Evolutionary conservation across 371 early-diverging fungal genomes (phyloP), one percentile per base, ranked within the genome.

Genomic region (Haplosporangium sp.): DNA sequence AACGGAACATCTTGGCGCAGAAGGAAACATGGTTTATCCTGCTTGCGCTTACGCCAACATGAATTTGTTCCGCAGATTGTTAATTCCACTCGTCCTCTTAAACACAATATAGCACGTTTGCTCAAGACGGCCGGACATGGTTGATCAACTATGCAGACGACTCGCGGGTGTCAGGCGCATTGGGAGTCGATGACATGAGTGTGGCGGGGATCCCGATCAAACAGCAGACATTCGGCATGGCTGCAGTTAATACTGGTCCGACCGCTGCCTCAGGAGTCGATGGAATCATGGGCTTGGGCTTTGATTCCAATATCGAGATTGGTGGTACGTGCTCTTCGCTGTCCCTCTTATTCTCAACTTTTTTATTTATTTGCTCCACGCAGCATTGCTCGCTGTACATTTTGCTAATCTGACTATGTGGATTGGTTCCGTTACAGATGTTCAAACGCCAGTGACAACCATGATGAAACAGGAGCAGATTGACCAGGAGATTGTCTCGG

Each of bases 261-360:
- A 60, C 68, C 14, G 68, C 45, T 3, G 45, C 55, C 9, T 36
- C 67, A 37, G 76, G 76, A 2, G 72, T 66, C 20, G 79, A 77
- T 40, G 79, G 79, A 2, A 77, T 77, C n/a, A 41, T 77, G 53
- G 79, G 79, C 13, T 59, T 77, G 0, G 79, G 79, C 21, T 77
- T 77, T 57, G 79, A 77, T 7, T 48, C 68, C 37, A 67, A 67
- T 41, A 45, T 62, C 2, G 72, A 77, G 1, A 75, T 75, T 46
- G 43, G 53, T 8, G 54, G 76, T 66, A 66, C 6, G 53, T 59
- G 20, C 1, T 45, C 1, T 20, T n/a, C 20, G 7, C 1, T 16
- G 7, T n/a, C n/a, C n/a, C n/a, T n/a, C n/a, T n/a, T n/a, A n/a
- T n/a, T n/a, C n/a, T n/a, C n/a, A n/a, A n/a, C n/a, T n/a, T n/a